These are phyloP conservation scores for Colletotrichum camelliae DNA, from an alignment of 2,329 filamentous ascomycete species.

Conservation along the genomic window DNA sequence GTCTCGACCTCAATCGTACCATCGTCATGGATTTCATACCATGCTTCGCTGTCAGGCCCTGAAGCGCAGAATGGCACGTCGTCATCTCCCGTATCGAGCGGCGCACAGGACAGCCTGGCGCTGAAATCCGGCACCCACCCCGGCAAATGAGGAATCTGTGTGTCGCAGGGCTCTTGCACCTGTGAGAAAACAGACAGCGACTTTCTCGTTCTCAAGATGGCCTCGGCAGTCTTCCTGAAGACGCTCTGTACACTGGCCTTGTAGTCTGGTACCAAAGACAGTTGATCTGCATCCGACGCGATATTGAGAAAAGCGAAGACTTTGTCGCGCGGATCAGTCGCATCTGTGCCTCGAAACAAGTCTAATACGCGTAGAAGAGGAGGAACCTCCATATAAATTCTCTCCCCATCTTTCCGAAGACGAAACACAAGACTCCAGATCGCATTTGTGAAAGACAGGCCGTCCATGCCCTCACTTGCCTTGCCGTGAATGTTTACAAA, in stretches of 20 bases:
- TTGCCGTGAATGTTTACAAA: not conserved
- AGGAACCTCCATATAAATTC: not conserved
- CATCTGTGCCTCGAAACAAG: not conserved
- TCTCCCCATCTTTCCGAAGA: not conserved
- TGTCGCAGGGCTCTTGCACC: not conserved
- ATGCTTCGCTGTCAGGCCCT: not conserved
- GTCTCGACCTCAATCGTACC: not conserved
- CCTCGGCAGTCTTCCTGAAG: not conserved
- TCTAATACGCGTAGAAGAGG: not conserved
- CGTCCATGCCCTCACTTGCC: not conserved
- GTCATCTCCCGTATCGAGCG: not conserved
- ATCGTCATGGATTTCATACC: not conserved
- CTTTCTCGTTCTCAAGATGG: not conserved
- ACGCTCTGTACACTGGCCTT: not conserved
- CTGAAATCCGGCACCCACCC: not conserved
- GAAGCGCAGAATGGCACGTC: not conserved
- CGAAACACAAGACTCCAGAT: not conserved
- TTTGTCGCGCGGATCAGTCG: not conserved
- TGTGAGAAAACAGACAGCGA: not conserved
- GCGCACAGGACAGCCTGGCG: rapidly evolving
- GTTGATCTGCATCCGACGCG: not conserved
- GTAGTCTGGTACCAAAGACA: not conserved
- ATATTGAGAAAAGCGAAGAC: not conserved
- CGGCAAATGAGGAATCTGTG: not conserved
- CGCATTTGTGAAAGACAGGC: not conserved